Evolutionary conservation across 2,329 filamentous ascomycete species (phyloP).

Genomic region (Lecanosticta acicola): DNA sequence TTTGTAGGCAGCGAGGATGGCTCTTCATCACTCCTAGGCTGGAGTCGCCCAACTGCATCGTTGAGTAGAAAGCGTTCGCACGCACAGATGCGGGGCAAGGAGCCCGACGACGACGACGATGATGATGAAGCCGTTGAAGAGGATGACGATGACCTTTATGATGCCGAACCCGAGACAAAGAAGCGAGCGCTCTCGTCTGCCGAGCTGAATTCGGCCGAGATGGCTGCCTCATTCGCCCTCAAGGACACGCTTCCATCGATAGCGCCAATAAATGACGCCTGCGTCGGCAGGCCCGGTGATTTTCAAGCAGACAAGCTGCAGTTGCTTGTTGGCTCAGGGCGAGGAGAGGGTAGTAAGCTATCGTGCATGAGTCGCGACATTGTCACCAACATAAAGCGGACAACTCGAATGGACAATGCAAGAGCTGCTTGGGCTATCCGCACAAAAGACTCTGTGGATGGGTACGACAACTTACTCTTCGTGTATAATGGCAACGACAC

Average conservation of each 20-base stretch:
- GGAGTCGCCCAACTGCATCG: conserved; percentile 62
- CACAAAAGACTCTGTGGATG: conserved; percentile 8
- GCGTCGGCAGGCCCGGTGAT: conserved; percentile 55
- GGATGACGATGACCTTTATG: conserved; percentile 59
- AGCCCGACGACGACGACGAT: conserved; percentile 39
- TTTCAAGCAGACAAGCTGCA: conserved; percentile 40
- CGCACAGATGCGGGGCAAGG: conserved; percentile 52
- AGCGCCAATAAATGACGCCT: conserved; percentile 71
- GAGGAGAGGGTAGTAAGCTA: conserved; percentile 62
- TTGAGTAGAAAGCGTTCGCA: conserved; percentile 59
- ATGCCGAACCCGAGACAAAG: conserved; percentile 48
- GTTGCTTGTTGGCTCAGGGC: conserved; percentile 55
- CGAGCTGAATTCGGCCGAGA: conserved; percentile 45
- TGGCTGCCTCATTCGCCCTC: conserved; percentile 61
- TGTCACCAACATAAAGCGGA: conserved; percentile 64
- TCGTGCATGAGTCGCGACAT: conserved; percentile 73
- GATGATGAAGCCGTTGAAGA: conserved; percentile 55
- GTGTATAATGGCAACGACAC: conserved; percentile 27
- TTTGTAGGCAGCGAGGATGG: conserved; percentile 82
- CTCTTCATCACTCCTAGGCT: conserved; percentile 76
- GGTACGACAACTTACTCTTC: conserved; percentile 27
- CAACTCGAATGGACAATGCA: conserved; percentile 66
- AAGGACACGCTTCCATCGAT: conserved; percentile 74
- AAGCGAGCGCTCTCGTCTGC: conserved; percentile 35
- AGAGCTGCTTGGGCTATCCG: conserved; percentile 75